Percentiles rank a stretch among this genome's conserved stretches.
Conservation (phyloP, 306 rosid species). For the Hippophae gyantsensis region DNA sequence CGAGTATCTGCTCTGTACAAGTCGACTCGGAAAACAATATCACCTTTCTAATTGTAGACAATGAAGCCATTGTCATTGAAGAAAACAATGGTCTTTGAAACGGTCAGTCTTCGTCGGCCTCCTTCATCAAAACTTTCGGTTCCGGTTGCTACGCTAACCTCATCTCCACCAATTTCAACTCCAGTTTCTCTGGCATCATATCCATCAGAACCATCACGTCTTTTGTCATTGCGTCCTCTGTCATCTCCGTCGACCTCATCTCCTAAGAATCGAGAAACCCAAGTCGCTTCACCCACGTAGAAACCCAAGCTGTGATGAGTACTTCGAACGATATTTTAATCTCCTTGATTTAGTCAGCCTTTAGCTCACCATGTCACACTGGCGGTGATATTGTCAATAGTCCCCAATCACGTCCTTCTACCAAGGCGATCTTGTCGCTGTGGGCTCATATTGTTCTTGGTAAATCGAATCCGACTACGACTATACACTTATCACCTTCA, state of each 20-base stretch:
- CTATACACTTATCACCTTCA: constrained; percentile 26
- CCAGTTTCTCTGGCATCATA: too few relatives aligned
- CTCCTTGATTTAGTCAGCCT: constrained; percentile 3
- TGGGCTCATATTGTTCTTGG: constrained; percentile 55
- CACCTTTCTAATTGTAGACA: constrained; percentile 63
- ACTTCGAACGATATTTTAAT: constrained; percentile 11
- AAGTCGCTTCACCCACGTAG: too few relatives aligned
- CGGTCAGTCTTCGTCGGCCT: constrained; percentile 51
- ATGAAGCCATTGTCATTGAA: constrained; percentile 74
- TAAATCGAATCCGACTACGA: constrained; percentile 41
- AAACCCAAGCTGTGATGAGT: constrained; percentile 25
- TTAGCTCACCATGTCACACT: constrained; percentile 34
- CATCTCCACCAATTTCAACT: too few relatives aligned
- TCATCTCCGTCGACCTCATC: too few relatives aligned
- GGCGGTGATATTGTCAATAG: constrained; percentile 16
- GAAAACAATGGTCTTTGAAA: constrained; percentile 73
- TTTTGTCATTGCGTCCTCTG: too few relatives aligned
- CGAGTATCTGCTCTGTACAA: constrained; percentile 55
- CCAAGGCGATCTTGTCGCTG: constrained; percentile 27
- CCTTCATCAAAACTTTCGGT: too few relatives aligned
- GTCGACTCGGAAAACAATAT: constrained; percentile 77
- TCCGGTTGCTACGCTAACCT: too few relatives aligned
- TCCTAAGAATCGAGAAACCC: too few relatives aligned
- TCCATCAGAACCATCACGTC: too few relatives aligned
- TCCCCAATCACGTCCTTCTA: constrained; percentile 33